Base-by-base conservation (phyloP, 805 yeast species). In the Candida methanosorbosa region DNA sequence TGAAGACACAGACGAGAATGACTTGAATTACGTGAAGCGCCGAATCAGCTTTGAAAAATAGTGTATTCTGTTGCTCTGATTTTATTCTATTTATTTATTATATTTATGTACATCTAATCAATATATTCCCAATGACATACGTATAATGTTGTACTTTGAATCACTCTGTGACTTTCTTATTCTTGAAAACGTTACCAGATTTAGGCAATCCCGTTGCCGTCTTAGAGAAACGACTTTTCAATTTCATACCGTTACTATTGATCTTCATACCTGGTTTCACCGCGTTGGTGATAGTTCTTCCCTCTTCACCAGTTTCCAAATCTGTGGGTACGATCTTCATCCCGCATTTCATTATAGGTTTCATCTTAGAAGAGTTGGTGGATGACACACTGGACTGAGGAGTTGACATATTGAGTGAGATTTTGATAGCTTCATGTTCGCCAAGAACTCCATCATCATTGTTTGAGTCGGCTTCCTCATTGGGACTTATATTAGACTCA, bases 321-420 rank as follows among this genome's bases (percentile, higher is more conserved):
- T 47, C 43, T 1, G 45, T 46, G 1, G 57, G 57, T 16, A 44
- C 38, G 9, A 50, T 46, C 25, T 38, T 43, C 40, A 53, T 44
- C 12, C 58, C 58, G 33, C 58, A 53, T 32, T 53, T 50, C 41
- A 44, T 46, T 24, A 52, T 48, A 7, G 52, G 44, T 32, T 49
- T 51, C 20, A 22, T 23, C 16, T 4, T 3, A 23, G 15, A 12
- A 21, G 23, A 21, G 11, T 8, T 9, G 11, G 11, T 11, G 11
- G 23, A 21, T 9, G 23, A 11, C 11, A 11, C 11, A 8, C 14
- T 26, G 31, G 35, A 30, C 7, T 34, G 34, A 9, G 18, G 28
- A 13, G 18, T 26, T 9, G 18, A 18, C 13, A 11, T 25, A 16
- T 23, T 12, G 5, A 43, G 27, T 4, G 47, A 34, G 13, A 48